Conservation (phyloP, 257 asterid genomes). For the Fraxinus excelsior region DNA sequence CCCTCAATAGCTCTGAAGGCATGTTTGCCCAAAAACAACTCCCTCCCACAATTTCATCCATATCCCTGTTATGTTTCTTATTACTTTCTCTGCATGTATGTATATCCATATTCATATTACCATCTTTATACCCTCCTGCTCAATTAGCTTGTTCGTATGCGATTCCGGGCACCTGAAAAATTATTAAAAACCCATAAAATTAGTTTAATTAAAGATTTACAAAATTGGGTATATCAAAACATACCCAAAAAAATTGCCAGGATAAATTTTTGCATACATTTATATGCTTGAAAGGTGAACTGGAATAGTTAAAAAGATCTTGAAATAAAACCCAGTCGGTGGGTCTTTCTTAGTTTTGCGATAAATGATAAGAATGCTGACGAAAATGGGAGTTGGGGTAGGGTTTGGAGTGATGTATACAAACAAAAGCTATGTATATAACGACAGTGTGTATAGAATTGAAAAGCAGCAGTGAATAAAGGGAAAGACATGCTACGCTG, state of each 20-base stretch:
- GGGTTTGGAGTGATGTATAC: not conserved
- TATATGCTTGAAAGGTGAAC: not conserved
- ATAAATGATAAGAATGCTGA: not conserved
- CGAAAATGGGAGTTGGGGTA: not conserved
- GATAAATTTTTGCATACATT: not conserved
- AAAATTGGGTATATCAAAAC: not conserved
- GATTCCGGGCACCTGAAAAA: not conserved
- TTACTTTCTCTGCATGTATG: not conserved
- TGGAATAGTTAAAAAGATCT: not conserved
- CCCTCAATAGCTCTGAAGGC: slow-evolving; percentile 77
- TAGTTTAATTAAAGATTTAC: not conserved
- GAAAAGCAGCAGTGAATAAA: not conserved
- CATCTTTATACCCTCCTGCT: not conserved
- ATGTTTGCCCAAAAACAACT: slow-evolving; percentile 61
- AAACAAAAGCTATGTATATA: not conserved
- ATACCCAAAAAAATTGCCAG: not conserved
- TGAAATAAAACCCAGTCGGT: not conserved
- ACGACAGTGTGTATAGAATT: not conserved
- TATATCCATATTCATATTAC: not conserved
- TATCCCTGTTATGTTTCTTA: not conserved
- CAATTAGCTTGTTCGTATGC: not conserved
- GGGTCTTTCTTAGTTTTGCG: not conserved
- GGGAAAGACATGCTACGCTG: not conserved
- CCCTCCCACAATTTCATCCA: slow-evolving; percentile 3
- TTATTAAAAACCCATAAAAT: not conserved